Percentiles rank a stretch among this genome's conserved stretches.
Evolutionary conservation across 2,329 filamentous ascomycete species (phyloP).

Genomic region (Cadophora malorum): DNA sequence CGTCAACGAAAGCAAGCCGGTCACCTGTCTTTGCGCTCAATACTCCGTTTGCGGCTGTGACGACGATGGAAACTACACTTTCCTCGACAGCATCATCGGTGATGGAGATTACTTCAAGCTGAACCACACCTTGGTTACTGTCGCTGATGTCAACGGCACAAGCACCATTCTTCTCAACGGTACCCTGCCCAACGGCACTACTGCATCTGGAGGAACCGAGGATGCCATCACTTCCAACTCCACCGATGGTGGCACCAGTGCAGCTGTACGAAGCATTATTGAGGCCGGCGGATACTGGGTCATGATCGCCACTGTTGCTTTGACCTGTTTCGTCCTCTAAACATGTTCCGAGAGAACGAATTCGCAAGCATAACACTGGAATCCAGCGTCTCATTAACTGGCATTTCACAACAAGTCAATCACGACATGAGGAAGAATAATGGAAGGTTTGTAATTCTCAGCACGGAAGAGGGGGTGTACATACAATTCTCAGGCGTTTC

Average conservation of each 20-base stretch:
- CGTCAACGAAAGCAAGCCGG: constrained; percentile 63
- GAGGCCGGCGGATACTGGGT: constrained; percentile 40
- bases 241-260: constrained; percentile 24
- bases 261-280: constrained; percentile 21
- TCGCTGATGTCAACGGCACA: constrained; percentile 68
- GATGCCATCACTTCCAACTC: constrained; percentile 39
- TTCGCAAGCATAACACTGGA: neutral
- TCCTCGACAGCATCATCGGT: constrained; percentile 68
- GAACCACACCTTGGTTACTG: constrained; percentile 66
- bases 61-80: constrained; percentile 65
- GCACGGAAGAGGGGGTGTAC: neutral
- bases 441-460: neutral
- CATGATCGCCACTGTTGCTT: constrained; percentile 41
- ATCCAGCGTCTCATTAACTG: neutral
- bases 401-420: neutral
- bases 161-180: constrained; percentile 75
- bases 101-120: constrained; percentile 65
- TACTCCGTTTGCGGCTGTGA: constrained; percentile 71
- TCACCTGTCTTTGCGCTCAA: constrained; percentile 65
- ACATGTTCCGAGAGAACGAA: neutral
- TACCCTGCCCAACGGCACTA: constrained; percentile 73
- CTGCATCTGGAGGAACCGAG: constrained; percentile 54
- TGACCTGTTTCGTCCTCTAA: constrained; percentile 26
- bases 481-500: constrained; percentile 9
- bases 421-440: constrained; percentile 2